Evolutionary conservation across 768 basidiomycete genomes (phyloP), one percentile per base, ranked within the genome.

Genomic region (Tulasnella sp.): DNA sequence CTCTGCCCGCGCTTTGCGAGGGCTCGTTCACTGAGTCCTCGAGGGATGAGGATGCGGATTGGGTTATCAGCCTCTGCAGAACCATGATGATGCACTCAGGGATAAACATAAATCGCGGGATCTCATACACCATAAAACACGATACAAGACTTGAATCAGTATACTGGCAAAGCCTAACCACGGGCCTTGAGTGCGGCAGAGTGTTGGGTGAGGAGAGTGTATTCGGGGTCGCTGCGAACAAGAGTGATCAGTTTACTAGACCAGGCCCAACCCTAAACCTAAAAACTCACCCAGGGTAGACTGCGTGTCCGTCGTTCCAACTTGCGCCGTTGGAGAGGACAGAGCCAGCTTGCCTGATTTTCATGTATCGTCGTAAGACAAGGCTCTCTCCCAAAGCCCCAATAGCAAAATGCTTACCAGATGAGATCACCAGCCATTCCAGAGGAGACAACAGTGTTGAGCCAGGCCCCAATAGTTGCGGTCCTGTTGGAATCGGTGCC

Each of bases 391-490:
- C 16, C 4, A 16, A 18, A 44, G 10, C 44, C 19, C 3, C 44
- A 18, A 44, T 18, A 18, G 16, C 21, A 16, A 10, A 62, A 34
- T 62, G 62, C 82, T 85, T 78, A 89, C 90, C 91, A 92, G 78
- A 91, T 89, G 48, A 91, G 86, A 80, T 92, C 89, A 16, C 91
- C 92, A n/a, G 52, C 24, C 52, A 79, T 16, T 73, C 72, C 56
- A 42, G 58, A 71, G 68, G 36, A 75, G 21, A 68, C 75, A 21
- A 75, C 74, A 21, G 80, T 80, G 46, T 44, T 46, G 42, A 80
- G 39, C 91, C 91, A 93, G 34, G 86, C 83, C 31, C 87, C 84
- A 84, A 92, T 92, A 21, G 87, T 88, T 0, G 86, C 83, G 0
- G 86, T 80, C 81, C 89, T 89, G 82, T 83, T 82, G 81, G 86